A percentile compares a stretch with the other conserved stretches of the same genome.
These are phyloP conservation scores for Ilyonectria robusta DNA, from an alignment of 2,329 filamentous ascomycete species.

Conservation along the genomic window DNA sequence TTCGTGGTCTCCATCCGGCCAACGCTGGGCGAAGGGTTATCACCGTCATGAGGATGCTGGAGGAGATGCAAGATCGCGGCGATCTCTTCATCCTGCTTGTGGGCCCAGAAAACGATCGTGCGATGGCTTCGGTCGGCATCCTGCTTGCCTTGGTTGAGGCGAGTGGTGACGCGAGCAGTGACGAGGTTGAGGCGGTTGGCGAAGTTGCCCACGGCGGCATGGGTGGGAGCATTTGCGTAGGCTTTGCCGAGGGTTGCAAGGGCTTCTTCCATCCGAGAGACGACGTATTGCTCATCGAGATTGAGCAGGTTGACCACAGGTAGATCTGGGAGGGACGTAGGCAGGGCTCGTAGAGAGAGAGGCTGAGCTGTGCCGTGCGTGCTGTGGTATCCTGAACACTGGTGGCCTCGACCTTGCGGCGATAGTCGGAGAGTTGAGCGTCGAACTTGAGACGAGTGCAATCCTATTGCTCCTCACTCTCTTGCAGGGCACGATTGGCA, in stretches of 20 bases:
- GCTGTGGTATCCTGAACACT: no score
- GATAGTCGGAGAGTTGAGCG: no score
- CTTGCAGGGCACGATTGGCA: no score
- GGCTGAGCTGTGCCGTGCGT: no score
- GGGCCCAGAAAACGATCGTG: constrained; percentile 21
- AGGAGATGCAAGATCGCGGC: constrained; percentile 11
- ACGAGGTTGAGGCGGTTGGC: constrained; percentile 20
- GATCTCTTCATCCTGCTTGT: background rate
- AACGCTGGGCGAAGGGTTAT: background rate
- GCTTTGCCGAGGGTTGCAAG: constrained; percentile 11
- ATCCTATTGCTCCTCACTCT: no score
- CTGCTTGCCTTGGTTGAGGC: constrained; percentile 10
- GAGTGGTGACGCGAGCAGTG: background rate
- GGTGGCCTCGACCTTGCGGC: no score
- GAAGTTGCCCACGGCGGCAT: constrained; percentile 37
- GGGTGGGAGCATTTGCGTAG: constrained; percentile 31
- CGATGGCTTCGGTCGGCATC: background rate
- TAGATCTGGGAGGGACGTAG: background rate
- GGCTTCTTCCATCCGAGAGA: background rate
- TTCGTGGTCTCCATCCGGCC: background rate
- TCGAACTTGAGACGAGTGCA: no score
- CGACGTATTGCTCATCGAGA: background rate
- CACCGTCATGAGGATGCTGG: constrained; percentile 3
- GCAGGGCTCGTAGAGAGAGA: background rate
- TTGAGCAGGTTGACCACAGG: background rate